A percentile compares a stretch with the other conserved stretches of the same genome.
Conservation (phyloP, 208 protist species). For the Trypanosoma grayi region DNA sequence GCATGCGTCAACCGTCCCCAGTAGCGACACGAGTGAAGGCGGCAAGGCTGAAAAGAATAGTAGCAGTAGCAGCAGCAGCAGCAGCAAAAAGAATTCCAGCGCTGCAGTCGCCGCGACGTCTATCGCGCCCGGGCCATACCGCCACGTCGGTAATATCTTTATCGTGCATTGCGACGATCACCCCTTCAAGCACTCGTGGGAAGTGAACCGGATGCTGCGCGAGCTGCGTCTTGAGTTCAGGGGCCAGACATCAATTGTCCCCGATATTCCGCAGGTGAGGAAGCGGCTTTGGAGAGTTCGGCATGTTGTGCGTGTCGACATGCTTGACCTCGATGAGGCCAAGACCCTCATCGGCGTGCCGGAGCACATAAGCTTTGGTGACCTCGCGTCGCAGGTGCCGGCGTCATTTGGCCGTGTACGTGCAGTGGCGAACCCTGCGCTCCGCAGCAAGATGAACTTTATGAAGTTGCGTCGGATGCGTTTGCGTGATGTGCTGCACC, state of each 20-base stretch:
- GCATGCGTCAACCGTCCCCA: background rate
- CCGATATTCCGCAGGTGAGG: constrained; percentile 72
- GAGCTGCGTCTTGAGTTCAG: constrained; percentile 82
- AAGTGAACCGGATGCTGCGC: constrained; percentile 80
- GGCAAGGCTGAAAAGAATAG: background rate
- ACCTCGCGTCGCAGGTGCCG: constrained; percentile 63
- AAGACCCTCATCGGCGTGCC: constrained; percentile 76
- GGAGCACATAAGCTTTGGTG: constrained; percentile 72
- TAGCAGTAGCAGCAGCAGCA: background rate
- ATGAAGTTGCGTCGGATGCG: constrained; percentile 80
- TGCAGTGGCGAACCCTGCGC: constrained; percentile 33
- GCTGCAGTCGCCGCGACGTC: constrained; percentile 1
- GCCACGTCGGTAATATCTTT: constrained; percentile 79
- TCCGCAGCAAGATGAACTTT: constrained; percentile 79
- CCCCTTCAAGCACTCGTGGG: constrained; percentile 84
- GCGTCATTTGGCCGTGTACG: constrained; percentile 55
- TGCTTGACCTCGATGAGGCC: constrained; percentile 79
- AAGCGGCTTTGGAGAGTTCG: constrained; percentile 75
- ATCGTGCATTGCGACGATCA: constrained; percentile 81
- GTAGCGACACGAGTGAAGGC: background rate
- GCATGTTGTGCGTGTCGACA: constrained; percentile 71
- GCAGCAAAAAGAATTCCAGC: background rate
- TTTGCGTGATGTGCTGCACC: constrained; percentile 78
- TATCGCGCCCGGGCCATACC: constrained; percentile 56
- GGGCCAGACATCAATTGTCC: constrained; percentile 79